A percentile compares a stretch with the other conserved stretches of the same genome.
Conservation (phyloP, 257 asterid species). For the Nicotiana sylvestris region DNA sequence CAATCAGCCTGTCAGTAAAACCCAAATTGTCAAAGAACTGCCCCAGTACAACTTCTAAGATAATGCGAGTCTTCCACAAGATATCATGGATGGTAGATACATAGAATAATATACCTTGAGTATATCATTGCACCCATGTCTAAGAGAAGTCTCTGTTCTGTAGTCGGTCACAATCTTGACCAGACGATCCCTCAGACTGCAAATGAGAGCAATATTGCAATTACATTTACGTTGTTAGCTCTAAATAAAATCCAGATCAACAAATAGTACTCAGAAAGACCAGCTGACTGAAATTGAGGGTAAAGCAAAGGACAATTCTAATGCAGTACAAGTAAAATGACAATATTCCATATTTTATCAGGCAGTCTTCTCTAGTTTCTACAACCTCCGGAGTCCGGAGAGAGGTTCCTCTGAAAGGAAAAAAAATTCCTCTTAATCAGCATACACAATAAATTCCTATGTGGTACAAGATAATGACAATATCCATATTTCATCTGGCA, state of each 20-base stretch:
- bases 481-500: no score
- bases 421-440: no score
- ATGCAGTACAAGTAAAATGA: no score
- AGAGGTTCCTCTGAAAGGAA: no score
- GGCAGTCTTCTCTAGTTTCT: no score
- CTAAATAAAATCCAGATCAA: not conserved
- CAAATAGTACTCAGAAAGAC: not conserved
- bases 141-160: conserved; percentile 91
- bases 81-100: not conserved
- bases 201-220: conserved; percentile 23
- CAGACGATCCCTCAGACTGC: conserved; percentile 93
- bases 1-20: conserved; percentile 69
- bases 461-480: no score
- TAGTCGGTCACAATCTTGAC: conserved; percentile 96
- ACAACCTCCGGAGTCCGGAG: no score
- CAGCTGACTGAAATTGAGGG: no score
- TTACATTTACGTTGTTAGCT: not conserved
- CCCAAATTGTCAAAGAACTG: not conserved
- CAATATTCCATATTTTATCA: no score
- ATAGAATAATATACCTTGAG: conserved; percentile 56
- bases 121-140: conserved; percentile 91
- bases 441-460: no score
- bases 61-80: not conserved
- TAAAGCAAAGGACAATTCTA: no score
- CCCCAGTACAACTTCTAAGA: not conserved